Base-by-base conservation (phyloP, 2,329 filamentous ascomycete species). In the Waltergamsia citrina region DNA sequence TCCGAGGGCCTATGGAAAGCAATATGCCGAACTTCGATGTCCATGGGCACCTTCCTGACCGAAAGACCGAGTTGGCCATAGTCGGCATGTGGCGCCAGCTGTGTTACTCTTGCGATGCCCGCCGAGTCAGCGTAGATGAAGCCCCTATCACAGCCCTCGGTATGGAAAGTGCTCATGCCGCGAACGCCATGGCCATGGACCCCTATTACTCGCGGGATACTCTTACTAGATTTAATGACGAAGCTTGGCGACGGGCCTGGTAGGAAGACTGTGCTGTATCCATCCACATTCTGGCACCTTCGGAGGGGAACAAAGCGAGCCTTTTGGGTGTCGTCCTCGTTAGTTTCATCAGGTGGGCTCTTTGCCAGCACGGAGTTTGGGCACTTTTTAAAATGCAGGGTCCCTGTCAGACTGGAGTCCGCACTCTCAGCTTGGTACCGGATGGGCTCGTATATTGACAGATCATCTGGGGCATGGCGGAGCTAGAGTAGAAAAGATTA, bases 361-460 rank as follows among this genome's bases (percentile, higher is more conserved):
- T 72, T 31, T 7, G 85, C 81, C 29, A 88, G 59, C 20, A 71
- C 66, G 12, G 78, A 64, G 44, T 90, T 87, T 2, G 74, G 58
- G 1, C 83, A 59, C 54, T 94, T 94, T 36, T 81, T 67, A 56
- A 94, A 94, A 35, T 78, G 74, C 9, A 95, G 62, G 7, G 69
- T 71, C 17, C 63, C 59, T 2, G 70, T 62, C 43, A 80, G 69
- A 3, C 39, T 41, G 3, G 44, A 20, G 6, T 65, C 56, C 19
- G 59, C 44, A 37, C 47, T 52, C 36, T 54, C 54, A 19, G 49
- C 51, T 25, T 51, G 59, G 40, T 62, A 62, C 27, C 74, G 68
- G 45, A 86, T 81, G 2, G 90, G 87, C 51, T 92, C 78, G 52
- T 96, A 98, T 29, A 96, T 71, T 9, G 82, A 81, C 22, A 96